phyloP scores from a whole-genome alignment of 768 basidiomycete species.

The Hebeloma cylindrosporum region DNA sequence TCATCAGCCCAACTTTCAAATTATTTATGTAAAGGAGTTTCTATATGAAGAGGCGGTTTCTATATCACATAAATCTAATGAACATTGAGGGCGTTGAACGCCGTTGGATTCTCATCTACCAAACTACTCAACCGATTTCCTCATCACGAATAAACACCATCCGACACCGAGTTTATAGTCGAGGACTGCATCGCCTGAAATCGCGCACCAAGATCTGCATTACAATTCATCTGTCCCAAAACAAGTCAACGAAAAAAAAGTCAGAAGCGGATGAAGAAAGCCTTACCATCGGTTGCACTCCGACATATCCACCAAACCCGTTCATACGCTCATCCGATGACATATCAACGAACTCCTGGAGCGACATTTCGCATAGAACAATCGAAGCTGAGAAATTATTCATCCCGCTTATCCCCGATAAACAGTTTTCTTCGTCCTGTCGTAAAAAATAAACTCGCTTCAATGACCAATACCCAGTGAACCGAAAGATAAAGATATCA shows the following conservation, averaged over 20 bases:
- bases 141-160: too few relatives aligned
- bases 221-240: constrained; percentile 17
- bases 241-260: too few relatives aligned
- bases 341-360: constrained; percentile 58
- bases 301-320: constrained; percentile 48
- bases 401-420: constrained; percentile 60
- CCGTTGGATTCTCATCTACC: too few relatives aligned
- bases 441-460: constrained; percentile 3
- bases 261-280: neutral
- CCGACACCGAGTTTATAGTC: neutral
- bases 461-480: neutral
- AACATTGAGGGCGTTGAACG: too few relatives aligned
- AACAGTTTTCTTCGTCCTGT: constrained; percentile 58
- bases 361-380: constrained; percentile 52
- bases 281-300: constrained; percentile 53
- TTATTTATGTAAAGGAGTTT: too few relatives aligned
- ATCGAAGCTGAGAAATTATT: constrained; percentile 70
- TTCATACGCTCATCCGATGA: constrained; percentile 46
- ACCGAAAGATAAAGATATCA: constrained; percentile 3
- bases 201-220: constrained; percentile 20
- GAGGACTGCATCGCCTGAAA: constrained; percentile 15
- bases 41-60: too few relatives aligned
- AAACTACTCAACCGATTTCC: too few relatives aligned
- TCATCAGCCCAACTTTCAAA: too few relatives aligned
- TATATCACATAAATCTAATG: too few relatives aligned